A percentile compares a stretch with the other conserved stretches of the same genome.
Conservation (phyloP, 2,329 filamentous ascomycete genomes). For the Cercospora citrullina region DNA sequence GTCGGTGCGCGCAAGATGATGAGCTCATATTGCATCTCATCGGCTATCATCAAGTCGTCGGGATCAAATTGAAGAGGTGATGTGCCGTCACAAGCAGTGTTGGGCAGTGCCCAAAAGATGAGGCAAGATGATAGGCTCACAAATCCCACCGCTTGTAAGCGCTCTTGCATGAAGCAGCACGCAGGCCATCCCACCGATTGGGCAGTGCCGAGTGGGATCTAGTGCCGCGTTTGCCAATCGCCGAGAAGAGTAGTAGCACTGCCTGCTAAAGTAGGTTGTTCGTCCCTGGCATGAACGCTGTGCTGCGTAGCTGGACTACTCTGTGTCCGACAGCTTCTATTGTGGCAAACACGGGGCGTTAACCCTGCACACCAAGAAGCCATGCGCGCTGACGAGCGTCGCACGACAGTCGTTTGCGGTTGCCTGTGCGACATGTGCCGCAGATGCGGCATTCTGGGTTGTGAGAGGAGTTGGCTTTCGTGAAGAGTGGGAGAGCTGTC, state of each 20-base stretch:
- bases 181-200: neutral
- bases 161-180: constrained; percentile 5
- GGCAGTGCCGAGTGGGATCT: neutral
- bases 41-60: neutral
- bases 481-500: neutral
- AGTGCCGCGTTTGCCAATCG: neutral
- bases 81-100: neutral
- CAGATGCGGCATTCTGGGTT: neutral
- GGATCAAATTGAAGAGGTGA: neutral
- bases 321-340: neutral
- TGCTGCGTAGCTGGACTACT: neutral
- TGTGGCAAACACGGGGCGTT: neutral
- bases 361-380: neutral
- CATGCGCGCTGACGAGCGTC: neutral
- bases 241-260: neutral
- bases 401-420: constrained; percentile 1
- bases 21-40: constrained; percentile 1
- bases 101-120: constrained; percentile 8
- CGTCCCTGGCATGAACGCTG: constrained; percentile 1
- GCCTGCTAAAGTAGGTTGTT: neutral
- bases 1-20: neutral
- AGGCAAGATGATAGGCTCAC: constrained; percentile 4
- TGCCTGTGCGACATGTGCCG: constrained; percentile 1
- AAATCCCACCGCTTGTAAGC: neutral
- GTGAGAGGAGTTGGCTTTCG: neutral